phyloP scores from a whole-genome alignment of 305 asterid genomes.

The Solanum hybrid region DNA sequence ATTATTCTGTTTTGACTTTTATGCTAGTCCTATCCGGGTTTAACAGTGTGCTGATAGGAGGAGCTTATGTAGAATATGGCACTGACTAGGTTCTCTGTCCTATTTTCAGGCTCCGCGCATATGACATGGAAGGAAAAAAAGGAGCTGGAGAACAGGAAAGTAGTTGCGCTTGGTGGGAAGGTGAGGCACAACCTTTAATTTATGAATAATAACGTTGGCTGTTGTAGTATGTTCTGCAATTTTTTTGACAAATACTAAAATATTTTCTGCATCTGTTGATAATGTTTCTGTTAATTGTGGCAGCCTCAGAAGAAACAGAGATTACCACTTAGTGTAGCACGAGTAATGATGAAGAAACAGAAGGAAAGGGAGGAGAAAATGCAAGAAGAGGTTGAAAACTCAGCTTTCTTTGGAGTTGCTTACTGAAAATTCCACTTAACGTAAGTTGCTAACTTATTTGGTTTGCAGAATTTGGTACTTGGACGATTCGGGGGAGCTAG shows the following conservation, averaged over 20 bases:
- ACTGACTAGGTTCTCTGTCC: background rate
- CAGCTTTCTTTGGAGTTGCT: background rate
- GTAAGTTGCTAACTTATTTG: slow-evolving; percentile 4
- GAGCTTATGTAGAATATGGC: background rate
- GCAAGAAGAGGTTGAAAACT: slow-evolving; percentile 49
- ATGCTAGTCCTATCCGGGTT: background rate
- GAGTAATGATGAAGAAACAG: slow-evolving; percentile 66
- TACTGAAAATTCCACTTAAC: background rate
- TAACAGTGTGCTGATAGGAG: background rate
- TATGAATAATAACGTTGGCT: background rate
- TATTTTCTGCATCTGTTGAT: background rate
- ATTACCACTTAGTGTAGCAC: slow-evolving; percentile 74
- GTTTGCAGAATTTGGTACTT: slow-evolving; percentile 43
- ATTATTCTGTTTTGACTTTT: background rate
- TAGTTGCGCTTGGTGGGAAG: slow-evolving; percentile 90
- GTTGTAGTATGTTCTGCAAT: background rate
- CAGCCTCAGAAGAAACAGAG: slow-evolving; percentile 81
- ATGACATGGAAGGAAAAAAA: slow-evolving; percentile 84
- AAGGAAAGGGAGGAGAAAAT: slow-evolving; percentile 63
- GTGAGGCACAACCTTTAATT: slow-evolving; percentile 12
- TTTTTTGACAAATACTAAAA: background rate
- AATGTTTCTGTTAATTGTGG: background rate
- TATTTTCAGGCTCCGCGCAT: slow-evolving; percentile 38
- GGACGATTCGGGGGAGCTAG: slow-evolving; percentile 47
- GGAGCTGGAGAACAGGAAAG: slow-evolving; percentile 71